Conservation (phyloP, 805 yeast genomes). For the Torulaspora indica region DNA sequence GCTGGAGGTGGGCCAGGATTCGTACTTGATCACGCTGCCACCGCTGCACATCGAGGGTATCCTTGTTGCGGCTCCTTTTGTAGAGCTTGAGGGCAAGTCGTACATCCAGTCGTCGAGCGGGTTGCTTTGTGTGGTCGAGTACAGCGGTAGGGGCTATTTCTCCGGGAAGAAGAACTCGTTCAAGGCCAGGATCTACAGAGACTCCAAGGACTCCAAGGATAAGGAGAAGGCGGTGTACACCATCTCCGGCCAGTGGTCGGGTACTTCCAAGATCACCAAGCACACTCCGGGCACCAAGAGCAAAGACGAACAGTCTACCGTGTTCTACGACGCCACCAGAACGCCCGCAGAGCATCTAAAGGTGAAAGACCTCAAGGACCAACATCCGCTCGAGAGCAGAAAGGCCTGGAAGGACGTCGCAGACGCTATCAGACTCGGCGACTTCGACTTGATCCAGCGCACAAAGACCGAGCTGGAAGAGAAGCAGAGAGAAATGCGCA, state of each 20-base stretch:
- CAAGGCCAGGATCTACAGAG: slow-evolving; percentile 74
- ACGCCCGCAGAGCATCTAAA: slow-evolving; percentile 49
- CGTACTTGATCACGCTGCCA: slow-evolving; percentile 81
- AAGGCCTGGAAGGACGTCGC: slow-evolving; percentile 90
- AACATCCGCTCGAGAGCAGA: slow-evolving; percentile 76
- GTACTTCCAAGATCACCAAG: slow-evolving; percentile 56
- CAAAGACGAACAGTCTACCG: slow-evolving; percentile 39
- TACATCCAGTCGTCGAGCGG: slow-evolving; percentile 80
- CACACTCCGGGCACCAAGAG: slow-evolving; percentile 37
- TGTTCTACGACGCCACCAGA: slow-evolving; percentile 60
- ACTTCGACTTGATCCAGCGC: slow-evolving; percentile 67
- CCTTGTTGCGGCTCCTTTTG: slow-evolving; percentile 85
- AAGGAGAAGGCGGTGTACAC: slow-evolving; percentile 67
- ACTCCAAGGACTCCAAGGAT: slow-evolving; percentile 46
- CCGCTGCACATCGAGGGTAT: slow-evolving; percentile 94
- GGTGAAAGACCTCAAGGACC: slow-evolving; percentile 80
- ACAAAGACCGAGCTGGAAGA: slow-evolving; percentile 80
- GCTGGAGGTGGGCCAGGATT: slow-evolving; percentile 59
- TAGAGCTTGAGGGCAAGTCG: slow-evolving; percentile 88
- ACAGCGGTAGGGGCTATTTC: slow-evolving; percentile 89
- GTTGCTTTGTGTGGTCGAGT: slow-evolving; percentile 66
- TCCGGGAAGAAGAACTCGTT: slow-evolving; percentile 90
- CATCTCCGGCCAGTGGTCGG: slow-evolving; percentile 91
- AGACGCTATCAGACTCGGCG: slow-evolving; percentile 70
- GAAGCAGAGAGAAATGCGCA: slow-evolving; percentile 76